Conservation (phyloP, 1,284 basidiomycete species). For the Cutaneotrichosporon cutaneum region DNA sequence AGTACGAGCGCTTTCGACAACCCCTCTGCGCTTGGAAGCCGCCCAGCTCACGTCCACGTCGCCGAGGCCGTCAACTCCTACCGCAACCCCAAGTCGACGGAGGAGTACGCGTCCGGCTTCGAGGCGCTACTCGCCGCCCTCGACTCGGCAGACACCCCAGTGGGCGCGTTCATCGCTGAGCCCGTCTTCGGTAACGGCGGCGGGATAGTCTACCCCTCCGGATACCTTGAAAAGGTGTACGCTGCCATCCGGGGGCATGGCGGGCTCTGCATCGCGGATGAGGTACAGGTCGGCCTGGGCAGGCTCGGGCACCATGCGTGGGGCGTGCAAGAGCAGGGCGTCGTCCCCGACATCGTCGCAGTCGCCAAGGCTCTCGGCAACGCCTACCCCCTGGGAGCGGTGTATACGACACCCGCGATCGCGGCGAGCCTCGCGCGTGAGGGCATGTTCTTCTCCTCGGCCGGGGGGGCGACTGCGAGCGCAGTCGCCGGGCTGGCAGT, state of each 20-base stretch:
- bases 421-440: slow-evolving; percentile 14
- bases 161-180: slow-evolving; percentile 18
- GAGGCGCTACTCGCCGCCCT: slow-evolving; percentile 2
- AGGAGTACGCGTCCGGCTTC: slow-evolving; percentile 9
- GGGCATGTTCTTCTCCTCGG: slow-evolving; percentile 27
- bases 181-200: slow-evolving; percentile 24
- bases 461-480: slow-evolving; percentile 27
- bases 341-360: slow-evolving; percentile 16
- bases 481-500: slow-evolving; percentile 20
- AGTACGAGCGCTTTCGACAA: slow-evolving; percentile 17
- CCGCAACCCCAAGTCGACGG: slow-evolving; percentile 1
- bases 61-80: slow-evolving; percentile 15
- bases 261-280: slow-evolving; percentile 20
- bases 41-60: slow-evolving; percentile 16
- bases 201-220: slow-evolving; percentile 10
- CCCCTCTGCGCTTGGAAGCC: slow-evolving; percentile 3
- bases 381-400: slow-evolving; percentile 17
- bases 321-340: slow-evolving; percentile 13
- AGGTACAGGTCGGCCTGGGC: slow-evolving; percentile 23
- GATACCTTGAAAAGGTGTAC: slow-evolving; percentile 13
- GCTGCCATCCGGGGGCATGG: slow-evolving; percentile 9
- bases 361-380: slow-evolving; percentile 20
- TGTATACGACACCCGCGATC: slow-evolving; percentile 17
- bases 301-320: slow-evolving; percentile 16
- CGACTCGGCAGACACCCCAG: slow-evolving; percentile 2